phyloP scores from a whole-genome alignment of 148 eudicot species.

The Arbutus unedo region DNA sequence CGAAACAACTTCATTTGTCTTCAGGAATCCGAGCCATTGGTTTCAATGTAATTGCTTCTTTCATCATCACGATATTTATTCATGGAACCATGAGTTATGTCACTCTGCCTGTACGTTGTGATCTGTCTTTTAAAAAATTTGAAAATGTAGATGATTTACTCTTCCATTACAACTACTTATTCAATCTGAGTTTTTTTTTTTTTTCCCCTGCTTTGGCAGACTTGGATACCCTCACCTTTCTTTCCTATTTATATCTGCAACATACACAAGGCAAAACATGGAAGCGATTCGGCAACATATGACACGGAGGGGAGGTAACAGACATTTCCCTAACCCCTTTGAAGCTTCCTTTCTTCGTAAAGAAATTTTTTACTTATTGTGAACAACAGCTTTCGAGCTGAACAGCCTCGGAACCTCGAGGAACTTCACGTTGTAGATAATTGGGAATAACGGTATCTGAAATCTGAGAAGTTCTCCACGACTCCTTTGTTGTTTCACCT shows the following conservation, averaged over 20 bases:
- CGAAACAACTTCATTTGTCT: neutral
- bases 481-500: neutral
- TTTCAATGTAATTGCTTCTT: constrained; percentile 39
- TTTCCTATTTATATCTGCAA: constrained; percentile 60
- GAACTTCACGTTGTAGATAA: neutral
- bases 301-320: constrained; percentile 76
- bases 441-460: neutral
- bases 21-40: constrained; percentile 51
- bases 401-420: neutral
- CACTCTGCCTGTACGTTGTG: constrained; percentile 42
- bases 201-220: constrained; percentile 29
- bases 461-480: neutral
- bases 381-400: neutral
- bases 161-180: neutral
- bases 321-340: neutral
- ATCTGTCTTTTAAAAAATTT: neutral
- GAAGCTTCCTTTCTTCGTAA: neutral
- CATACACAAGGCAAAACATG: constrained; percentile 71
- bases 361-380: neutral
- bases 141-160: neutral
- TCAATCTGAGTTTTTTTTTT: neutral
- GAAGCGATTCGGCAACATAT: constrained; percentile 62
- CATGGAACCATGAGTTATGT: constrained; percentile 48
- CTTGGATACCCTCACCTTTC: constrained; percentile 65
- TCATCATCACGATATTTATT: constrained; percentile 31